Evolutionary conservation across 1,139 yeast genomes (phyloP), one percentile per base, ranked within the genome.

Genomic region (Protomyces macrosporus): DNA sequence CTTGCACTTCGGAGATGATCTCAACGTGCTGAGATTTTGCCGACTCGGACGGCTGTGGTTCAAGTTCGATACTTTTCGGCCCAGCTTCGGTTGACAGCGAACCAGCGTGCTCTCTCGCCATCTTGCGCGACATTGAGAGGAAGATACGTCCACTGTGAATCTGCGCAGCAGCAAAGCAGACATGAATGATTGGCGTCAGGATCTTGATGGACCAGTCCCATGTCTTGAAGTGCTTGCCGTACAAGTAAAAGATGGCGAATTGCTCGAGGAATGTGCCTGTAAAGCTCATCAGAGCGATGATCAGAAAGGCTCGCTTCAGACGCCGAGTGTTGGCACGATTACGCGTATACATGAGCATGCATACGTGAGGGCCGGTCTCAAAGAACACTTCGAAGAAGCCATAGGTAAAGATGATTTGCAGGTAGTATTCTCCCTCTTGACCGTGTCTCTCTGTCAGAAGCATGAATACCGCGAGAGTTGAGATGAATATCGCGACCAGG

Each of bases 331-430:
- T 40, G 7, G 33, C 51, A 23, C 58, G 50, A 34, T 40, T 14
- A 7, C 51, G 16, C 32, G 45, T 54, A 51, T 54, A 54, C 51
- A 54, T 35, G 14, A 54, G 32, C 52, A 54, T 54, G 32, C 34
- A 30, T 35, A 54, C 58, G 16, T 54, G 58, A 10, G 58, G 58
- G 6, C 58, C 58, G 30, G 58, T 54, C 40, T 54, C 58, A 14
- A 54, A 54, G 40, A 54, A 54, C 32, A 54, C 36, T 34, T 54
- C 58, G 32, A 54, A 54, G 40, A 54, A 45, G 10, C 58, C 58
- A 12, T 54, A 54, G 5, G 45, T 40, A 33, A 54, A 54, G 37
- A 54, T 54, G 40, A 54, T 10, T 35, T 54, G 58, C 58, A 54
- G 30, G 23, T 54, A 45, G 12, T 45, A 34, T 48, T 54, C 51